phyloP scores from a whole-genome alignment of 805 yeast species.

The Yueomyces sp. region DNA sequence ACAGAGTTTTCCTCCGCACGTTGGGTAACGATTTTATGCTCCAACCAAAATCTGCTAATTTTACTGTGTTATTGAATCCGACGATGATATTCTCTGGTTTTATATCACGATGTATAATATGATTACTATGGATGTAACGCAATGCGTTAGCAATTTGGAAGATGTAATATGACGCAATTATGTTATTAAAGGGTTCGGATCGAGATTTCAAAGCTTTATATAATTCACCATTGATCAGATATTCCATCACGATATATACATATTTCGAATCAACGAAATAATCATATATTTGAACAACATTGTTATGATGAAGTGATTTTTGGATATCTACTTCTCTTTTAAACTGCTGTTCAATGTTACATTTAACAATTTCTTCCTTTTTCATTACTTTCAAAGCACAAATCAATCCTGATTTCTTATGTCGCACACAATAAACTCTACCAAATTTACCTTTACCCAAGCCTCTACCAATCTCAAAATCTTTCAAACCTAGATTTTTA shows the following conservation, averaged over 20 bases:
- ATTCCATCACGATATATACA: constrained; percentile 77
- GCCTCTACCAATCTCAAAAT: constrained; percentile 77
- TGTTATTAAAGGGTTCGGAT: constrained; percentile 56
- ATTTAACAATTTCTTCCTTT: constrained; percentile 59
- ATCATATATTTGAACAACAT: constrained; percentile 69
- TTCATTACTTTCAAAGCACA: constrained; percentile 90
- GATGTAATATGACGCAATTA: constrained; percentile 63
- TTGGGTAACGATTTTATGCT: constrained; percentile 53
- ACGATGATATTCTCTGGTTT: constrained; percentile 87
- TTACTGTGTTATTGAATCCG: constrained; percentile 62
- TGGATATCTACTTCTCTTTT: constrained; percentile 89
- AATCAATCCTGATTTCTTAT: constrained; percentile 58
- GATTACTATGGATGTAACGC: constrained; percentile 60
- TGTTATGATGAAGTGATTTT: constrained; percentile 61
- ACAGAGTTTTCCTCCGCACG: constrained; percentile 60
- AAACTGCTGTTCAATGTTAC: constrained; percentile 73
- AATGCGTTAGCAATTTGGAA: constrained; percentile 76
- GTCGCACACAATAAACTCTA: constrained; percentile 77
- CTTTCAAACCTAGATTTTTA: constrained; percentile 21
- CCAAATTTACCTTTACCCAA: constrained; percentile 94
- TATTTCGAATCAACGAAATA: constrained; percentile 72
- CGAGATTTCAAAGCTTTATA: constrained; percentile 53
- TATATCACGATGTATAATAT: constrained; percentile 81
- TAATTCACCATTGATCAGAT: constrained; percentile 74
- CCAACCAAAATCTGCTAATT: constrained; percentile 95